A percentile compares a stretch with the other conserved stretches of the same genome.
phyloP scores from a whole-genome alignment of 768 basidiomycete species.

The Cystofilobasidium bisporidii region DNA sequence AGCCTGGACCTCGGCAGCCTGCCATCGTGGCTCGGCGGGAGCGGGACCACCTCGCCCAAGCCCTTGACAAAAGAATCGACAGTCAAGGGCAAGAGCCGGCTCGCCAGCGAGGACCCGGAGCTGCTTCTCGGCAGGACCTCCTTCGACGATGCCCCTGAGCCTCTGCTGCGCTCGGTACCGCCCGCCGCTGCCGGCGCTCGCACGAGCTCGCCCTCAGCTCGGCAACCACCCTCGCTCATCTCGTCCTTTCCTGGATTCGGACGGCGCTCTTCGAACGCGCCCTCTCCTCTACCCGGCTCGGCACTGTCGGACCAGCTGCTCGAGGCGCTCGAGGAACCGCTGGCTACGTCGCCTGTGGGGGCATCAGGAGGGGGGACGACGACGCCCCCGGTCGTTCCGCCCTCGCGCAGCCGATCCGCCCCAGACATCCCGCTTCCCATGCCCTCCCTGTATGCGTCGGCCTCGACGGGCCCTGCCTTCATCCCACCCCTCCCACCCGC shows the following conservation, averaged over 20 bases:
- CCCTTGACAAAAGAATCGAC: background rate
- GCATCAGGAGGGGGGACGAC: background rate
- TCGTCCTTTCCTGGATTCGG: background rate
- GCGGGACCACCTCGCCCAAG: background rate
- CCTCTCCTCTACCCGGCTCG: background rate
- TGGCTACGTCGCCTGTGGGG: background rate
- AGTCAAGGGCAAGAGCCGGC: background rate
- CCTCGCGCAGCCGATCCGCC: background rate
- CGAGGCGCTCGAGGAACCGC: background rate
- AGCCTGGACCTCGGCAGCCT: slow-evolving; percentile 2
- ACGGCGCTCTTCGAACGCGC: too few relatives aligned
- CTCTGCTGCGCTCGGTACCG: background rate
- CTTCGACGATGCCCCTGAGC: background rate
- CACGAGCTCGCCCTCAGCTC: background rate
- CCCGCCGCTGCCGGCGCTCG: background rate
- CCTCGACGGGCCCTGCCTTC: slow-evolving; percentile 5
- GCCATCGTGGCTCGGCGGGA: background rate
- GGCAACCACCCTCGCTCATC: background rate
- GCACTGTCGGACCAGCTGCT: background rate
- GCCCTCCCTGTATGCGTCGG: background rate
- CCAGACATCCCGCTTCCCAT: background rate
- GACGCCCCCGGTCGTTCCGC: background rate
- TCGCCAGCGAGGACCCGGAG: background rate
- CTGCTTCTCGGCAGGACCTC: background rate
- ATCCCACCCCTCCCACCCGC: background rate